These are phyloP conservation scores for Tolypocladium sp. DNA, from an alignment of 2,329 filamentous ascomycete species.

Conservation along the genomic window DNA sequence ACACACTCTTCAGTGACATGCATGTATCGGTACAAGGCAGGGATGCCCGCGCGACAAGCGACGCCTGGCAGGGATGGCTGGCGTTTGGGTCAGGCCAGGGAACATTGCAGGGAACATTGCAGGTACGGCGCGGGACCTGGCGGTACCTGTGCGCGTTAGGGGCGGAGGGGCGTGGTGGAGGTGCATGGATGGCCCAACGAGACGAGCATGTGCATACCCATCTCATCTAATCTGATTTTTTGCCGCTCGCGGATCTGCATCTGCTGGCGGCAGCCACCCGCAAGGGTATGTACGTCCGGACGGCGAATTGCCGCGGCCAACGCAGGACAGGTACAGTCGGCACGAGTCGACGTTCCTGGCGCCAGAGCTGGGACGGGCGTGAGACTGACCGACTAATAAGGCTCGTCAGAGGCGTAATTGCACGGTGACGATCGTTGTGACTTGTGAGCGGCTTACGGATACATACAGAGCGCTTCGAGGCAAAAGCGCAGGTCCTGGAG, in stretches of 20 bases:
- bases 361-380: background rate
- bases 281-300: background rate
- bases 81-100: background rate
- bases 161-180: background rate
- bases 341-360: background rate
- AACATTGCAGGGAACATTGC: background rate
- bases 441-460: no score
- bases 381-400: no score
- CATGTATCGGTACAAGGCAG: conserved; percentile 4
- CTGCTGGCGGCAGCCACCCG: background rate
- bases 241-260: background rate
- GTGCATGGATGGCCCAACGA: background rate
- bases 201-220: background rate
- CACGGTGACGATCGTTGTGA: background rate
- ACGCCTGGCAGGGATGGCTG: background rate
- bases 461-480: background rate
- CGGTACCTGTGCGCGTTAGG: background rate
- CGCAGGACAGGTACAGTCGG: background rate
- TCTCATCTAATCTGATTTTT: conserved; percentile 2
- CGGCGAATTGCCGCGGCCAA: background rate
- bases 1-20: background rate
- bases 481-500: background rate
- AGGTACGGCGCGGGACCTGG: conserved; percentile 1
- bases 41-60: background rate
- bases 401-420: no score